phyloP scores from a whole-genome alignment of 139 green algal genomes.

The Deuterostichococcus epilithicus region DNA sequence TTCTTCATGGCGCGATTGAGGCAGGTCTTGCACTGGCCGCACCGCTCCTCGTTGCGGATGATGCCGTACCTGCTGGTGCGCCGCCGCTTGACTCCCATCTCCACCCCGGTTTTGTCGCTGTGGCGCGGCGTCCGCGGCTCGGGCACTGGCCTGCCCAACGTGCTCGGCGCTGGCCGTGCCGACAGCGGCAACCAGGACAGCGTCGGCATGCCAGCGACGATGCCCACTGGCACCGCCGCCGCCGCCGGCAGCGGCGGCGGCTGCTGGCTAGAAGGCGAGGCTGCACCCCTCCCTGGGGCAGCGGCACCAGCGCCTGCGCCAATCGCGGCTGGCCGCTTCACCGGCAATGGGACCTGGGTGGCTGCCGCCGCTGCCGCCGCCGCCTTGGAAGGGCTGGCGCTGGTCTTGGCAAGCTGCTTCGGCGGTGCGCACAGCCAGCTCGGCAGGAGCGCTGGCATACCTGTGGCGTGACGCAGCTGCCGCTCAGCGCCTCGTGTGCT shows the following conservation, averaged over 20 bases:
- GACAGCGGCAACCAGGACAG: too few species aligned
- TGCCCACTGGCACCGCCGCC: too few species aligned
- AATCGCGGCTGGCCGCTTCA: background rate
- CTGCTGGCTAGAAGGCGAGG: too few species aligned
- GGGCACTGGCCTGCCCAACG: too few species aligned
- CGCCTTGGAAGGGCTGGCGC: too few species aligned
- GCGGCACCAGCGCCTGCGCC: background rate
- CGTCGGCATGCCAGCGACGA: too few species aligned
- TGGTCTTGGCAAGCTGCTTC: too few species aligned
- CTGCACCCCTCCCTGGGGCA: background rate
- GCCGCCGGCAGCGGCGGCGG: background rate
- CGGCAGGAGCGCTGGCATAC: background rate
- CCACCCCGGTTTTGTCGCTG: too few species aligned
- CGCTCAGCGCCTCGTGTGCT: background rate
- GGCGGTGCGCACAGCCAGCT: background rate
- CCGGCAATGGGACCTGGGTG: too few species aligned
- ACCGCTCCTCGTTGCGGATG: conserved; percentile 20
- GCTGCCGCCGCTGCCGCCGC: too few species aligned
- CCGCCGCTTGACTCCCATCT: background rate
- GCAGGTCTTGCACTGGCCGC: conserved; percentile 33
- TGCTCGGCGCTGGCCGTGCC: too few species aligned
- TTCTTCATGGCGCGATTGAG: conserved; percentile 41
- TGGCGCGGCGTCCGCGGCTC: too few species aligned
- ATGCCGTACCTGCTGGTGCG: conserved; percentile 6
- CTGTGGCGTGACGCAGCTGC: background rate